Evolutionary conservation across 345 rosid genomes (phyloP), one percentile per base, ranked within the genome.

Genomic region (Melaleuca alternifolia): DNA sequence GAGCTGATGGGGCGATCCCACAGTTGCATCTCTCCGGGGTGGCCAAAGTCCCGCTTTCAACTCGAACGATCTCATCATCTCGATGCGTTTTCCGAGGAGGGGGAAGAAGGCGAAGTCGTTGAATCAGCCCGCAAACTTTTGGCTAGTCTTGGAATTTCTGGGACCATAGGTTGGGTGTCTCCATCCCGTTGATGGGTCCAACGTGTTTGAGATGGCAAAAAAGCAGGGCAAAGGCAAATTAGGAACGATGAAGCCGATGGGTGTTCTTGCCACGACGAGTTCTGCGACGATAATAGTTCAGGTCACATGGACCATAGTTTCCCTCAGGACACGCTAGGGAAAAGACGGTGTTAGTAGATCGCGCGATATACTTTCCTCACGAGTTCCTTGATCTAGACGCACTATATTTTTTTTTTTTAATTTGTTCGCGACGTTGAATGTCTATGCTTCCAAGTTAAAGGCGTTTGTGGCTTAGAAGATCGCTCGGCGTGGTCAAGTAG

Each of bases 181-280:
- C 57, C 33, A 85, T 90, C 88, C 90, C 89, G 83, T 87, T 87
- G 91, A 87, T 88, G 91, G 93, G 91, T 85, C 93, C 93, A 56
- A 85, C 13, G 86, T 50, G 86, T 61, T 85, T 61, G 54, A 53
- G n/a, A 85, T 46, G n/a, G 56, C 15, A 85, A 26, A n/a, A 41
- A 84, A 28, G 20, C 52, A 18, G 21, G 50, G 50, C 48, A 84
- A 84, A 41, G 41, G 15, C 61, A 28, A 14, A 33, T 30, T 28
- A 33, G n/a, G 9, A 82, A 82, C 15, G 37, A 26, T 7, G 37
- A 33, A 51, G 23, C 28, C 30, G 30, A 5, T 51, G 79, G 10
- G 24, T 37, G 79, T 18, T 33, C 15, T 51, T 28, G 46, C 53
- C 59, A 50, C 26, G 54, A 82, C 16, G 30, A 81, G 28, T 26